These are phyloP conservation scores for Chamaenerion angustifolium DNA, from an alignment of 345 rosid genomes.

Conservation along the genomic window DNA sequence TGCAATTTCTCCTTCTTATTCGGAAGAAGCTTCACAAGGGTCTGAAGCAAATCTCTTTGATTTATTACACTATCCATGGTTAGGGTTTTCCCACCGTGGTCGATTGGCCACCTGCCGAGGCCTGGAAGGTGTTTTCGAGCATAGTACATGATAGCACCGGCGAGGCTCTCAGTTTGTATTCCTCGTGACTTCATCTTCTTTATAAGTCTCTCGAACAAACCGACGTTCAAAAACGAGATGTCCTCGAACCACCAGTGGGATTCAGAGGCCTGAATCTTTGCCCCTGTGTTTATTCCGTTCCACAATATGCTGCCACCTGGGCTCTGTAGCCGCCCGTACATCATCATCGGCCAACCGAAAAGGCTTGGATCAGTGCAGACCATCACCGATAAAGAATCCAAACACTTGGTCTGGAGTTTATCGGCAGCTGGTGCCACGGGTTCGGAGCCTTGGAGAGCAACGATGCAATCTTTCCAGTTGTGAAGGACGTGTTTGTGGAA, in stretches of 20 bases:
- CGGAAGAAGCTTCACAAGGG: slow-evolving; percentile 56
- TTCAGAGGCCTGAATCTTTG: slow-evolving; percentile 57
- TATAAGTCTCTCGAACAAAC: slow-evolving; percentile 64
- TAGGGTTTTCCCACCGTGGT: slow-evolving; percentile 47
- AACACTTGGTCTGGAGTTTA: slow-evolving; percentile 51
- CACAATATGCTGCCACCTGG: slow-evolving; percentile 98
- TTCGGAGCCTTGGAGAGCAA: slow-evolving; percentile 65
- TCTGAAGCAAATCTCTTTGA: slow-evolving; percentile 63
- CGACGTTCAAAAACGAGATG: slow-evolving; percentile 55
- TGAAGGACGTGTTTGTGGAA: slow-evolving; percentile 59
- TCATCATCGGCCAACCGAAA: slow-evolving; percentile 99
- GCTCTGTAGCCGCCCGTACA: slow-evolving; percentile 92
- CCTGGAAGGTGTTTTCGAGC: slow-evolving; percentile 81
- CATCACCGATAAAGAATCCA: slow-evolving; percentile 68
- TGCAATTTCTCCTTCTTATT: slow-evolving; percentile 77
- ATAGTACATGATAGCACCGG: slow-evolving; percentile 71
- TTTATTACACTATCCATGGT: slow-evolving; percentile 50
- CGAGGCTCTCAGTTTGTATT: slow-evolving; percentile 54
- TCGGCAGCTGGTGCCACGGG: slow-evolving; percentile 44
- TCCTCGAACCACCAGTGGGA: slow-evolving; percentile 99
- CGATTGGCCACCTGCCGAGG: slow-evolving; percentile 75
- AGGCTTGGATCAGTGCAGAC: slow-evolving; percentile 92
- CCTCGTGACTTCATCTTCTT: slow-evolving; percentile 60
- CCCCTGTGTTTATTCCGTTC: slow-evolving; percentile 97
- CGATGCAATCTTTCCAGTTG: slow-evolving; percentile 83